phyloP scores from a whole-genome alignment of 192 early-diverging fungal genomes.

The Podila minutissima region DNA sequence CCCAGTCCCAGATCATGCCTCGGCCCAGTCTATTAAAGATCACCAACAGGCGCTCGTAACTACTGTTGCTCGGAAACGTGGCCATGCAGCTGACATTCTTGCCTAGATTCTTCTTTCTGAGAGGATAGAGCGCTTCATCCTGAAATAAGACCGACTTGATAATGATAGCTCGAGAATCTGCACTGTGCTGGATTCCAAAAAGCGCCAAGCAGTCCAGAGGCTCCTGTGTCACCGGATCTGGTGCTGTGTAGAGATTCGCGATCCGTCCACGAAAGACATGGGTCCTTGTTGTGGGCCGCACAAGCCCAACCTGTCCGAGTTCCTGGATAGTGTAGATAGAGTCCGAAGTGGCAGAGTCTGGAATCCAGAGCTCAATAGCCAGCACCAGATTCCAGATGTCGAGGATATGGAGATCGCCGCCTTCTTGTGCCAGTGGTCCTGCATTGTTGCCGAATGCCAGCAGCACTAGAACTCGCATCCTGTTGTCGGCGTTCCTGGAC shows the following conservation, averaged over 20 bases:
- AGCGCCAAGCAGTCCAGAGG: constrained; percentile 29
- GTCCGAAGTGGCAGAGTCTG: too few relatives aligned
- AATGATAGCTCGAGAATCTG: constrained; percentile 15
- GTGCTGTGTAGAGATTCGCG: constrained; percentile 22
- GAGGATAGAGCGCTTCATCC: background rate
- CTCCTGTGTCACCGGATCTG: background rate
- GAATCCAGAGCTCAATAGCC: constrained; percentile 31
- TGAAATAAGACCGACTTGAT: constrained; percentile 28
- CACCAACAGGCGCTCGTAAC: constrained; percentile 22
- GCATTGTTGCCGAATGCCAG: constrained; percentile 34
- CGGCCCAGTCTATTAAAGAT: constrained; percentile 32
- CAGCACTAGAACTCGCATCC: constrained; percentile 34
- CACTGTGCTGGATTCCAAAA: constrained; percentile 32
- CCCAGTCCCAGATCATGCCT: constrained; percentile 47
- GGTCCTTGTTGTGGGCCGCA: background rate
- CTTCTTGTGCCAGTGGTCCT: background rate
- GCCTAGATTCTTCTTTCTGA: constrained; percentile 17
- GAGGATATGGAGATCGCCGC: constrained; percentile 10
- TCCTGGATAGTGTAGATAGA: constrained; percentile 13
- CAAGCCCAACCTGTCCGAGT: background rate
- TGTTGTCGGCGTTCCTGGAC: background rate
- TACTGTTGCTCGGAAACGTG: constrained; percentile 22
- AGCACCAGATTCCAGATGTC: constrained; percentile 25
- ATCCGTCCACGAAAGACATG: constrained; percentile 13
- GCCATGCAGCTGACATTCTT: constrained; percentile 37